Base-by-base conservation (phyloP, 768 basidiomycete species). In the Tricholoma terreum region DNA sequence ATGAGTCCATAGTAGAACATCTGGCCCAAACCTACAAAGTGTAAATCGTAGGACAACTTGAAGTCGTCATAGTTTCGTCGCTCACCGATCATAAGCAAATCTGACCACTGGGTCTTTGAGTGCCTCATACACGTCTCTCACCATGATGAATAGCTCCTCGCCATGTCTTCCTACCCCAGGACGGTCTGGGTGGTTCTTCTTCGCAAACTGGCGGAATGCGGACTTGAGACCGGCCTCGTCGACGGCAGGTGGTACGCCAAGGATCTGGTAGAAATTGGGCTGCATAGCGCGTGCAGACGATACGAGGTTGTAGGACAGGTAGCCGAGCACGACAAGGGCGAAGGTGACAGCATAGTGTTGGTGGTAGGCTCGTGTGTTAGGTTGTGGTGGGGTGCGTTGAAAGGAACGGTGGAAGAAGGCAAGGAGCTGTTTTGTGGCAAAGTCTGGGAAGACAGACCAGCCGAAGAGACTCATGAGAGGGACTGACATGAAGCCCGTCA, bases 81-180 rank as follows among this genome's bases (percentile, higher is more conserved):
- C 61, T 40, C 62, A 90, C 87, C 91, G 80, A 65, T 94, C 92
- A 68, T 94, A 94, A 0, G 91, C 92, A 74, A 92, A 94, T 50
- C 92, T 72, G 45, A 84, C 84, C 8, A 81, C 77, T 3, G 92
- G 92, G 61, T 91, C 79, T 67, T 86, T 90, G 24, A 94, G 69
- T 1, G 87, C 85, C 61, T 94, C 91, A 61, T 84, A 93, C 33
- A 84, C 89, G 65, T 86, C 83, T 57, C 90, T 74, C 4, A 89
- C 84, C 46, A 74, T 69, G 49, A 92, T 88, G 65, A 94, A 94
- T 24, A 84, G 54, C 11, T 77, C 77, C 61, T 85, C 86, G 7
- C 86, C 86, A 17, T 74, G 69, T 0, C 71, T 71, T 0, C 87
- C 87, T 30, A 79, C 75, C 15, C 74, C 81, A 6, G 82, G 83